phyloP scores from a whole-genome alignment of 495 filamentous ascomycete genomes.

The Hypoxylon perforatum region DNA sequence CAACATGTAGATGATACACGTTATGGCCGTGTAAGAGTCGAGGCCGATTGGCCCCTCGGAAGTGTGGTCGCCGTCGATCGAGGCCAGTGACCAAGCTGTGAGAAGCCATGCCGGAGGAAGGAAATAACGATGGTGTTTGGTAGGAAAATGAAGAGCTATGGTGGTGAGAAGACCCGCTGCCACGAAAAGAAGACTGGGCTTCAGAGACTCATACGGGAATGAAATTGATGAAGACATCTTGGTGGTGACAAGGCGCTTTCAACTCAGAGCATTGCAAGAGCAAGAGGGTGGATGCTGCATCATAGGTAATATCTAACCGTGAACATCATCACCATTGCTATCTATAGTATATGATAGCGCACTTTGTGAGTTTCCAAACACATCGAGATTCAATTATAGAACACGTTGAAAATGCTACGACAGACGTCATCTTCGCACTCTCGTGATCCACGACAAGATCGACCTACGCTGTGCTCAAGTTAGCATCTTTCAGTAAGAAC shows the following conservation, averaged over 20 bases:
- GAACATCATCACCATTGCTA: not conserved
- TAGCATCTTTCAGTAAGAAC: no score
- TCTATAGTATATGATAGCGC: not conserved
- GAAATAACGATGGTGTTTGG: constrained; percentile 6
- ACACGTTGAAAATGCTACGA: not conserved
- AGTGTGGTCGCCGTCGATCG: not conserved
- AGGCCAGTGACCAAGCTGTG: constrained; percentile 4
- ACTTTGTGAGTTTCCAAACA: not conserved
- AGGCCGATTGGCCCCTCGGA: not conserved
- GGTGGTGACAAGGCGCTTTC: not conserved
- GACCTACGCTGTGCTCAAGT: no score
- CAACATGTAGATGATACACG: constrained; percentile 16
- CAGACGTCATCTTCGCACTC: not conserved
- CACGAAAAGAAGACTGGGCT: constrained; percentile 10
- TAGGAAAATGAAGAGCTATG: constrained; percentile 7
- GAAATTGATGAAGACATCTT: constrained; percentile 1
- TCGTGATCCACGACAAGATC: not conserved
- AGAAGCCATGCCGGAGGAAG: constrained; percentile 9
- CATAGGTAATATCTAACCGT: not conserved
- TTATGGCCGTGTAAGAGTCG: constrained; percentile 17
- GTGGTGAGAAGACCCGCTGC: constrained; percentile 2
- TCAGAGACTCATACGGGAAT: constrained; percentile 6
- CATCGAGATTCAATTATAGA: not conserved
- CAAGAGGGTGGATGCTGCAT: not conserved
- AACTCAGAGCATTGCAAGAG: not conserved